Base-by-base conservation (phyloP, 257 asterid species). In the Jaltomata sinuosa region DNA sequence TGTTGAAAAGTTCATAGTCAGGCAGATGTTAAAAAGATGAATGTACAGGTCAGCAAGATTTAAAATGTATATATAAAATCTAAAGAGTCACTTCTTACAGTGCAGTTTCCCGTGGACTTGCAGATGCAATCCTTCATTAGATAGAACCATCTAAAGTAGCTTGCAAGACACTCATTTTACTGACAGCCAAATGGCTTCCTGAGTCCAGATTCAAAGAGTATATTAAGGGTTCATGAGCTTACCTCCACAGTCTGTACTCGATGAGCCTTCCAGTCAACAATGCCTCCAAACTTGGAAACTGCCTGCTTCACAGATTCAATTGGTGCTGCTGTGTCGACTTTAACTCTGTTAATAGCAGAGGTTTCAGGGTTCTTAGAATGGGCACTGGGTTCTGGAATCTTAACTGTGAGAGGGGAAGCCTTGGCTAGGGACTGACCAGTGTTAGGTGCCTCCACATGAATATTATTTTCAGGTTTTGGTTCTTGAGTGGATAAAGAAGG, bases 211-310 rank as follows among this genome's bases (percentile, higher is more conserved):
- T 74, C 81, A 45, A 47, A 7, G 59, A 76, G 61, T 27, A 49
- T 68, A 82, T 55, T 25, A 76, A 76, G 25, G 27, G 14, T 47
- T 76, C 81, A 27, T 7, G 59, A 47, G 59, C 81, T 45, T 89
- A 97, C 99, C 98, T 97, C 99, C 83, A 92, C 91, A 8, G 98
- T 90, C 87, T 94, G 98, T 71, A 89, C 89, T 29, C 94, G 92
- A 87, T 97, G 97, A 77, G 99, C 99, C 88, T 97, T 97, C 99
- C 99, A 97, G 89, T 97, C 99, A 45, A 97, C 97, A 79, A 97
- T 97, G 54, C 99, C 99, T 16, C 99, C 99, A 69, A 97, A 97
- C 91, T 91, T 97, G 0, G 98, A 97, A 79, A 97, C 99, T 62
- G 99, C 99, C 76, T 95, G 96, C 89, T 95, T 97, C 64, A 97